Base-by-base conservation (phyloP, 129 eudicot species). In the Saussurea involucrata region DNA sequence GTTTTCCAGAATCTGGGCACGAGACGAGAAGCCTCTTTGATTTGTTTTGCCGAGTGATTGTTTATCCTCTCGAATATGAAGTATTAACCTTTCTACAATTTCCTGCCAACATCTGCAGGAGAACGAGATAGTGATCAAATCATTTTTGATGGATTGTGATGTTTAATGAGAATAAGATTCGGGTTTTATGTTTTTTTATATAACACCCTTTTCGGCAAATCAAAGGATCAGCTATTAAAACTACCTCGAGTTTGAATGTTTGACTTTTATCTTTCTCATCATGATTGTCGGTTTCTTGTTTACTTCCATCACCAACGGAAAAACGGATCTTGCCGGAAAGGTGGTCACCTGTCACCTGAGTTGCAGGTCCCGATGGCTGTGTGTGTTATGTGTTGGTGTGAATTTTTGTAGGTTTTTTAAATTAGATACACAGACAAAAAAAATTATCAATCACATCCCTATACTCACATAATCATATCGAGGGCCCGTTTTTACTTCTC, bases 241-340 rank as follows among this genome's bases (percentile, higher is more conserved):
- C 67, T 89, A 89, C 91, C 91, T 86, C 91, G 33, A 89, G 85
- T 60, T 84, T 89, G 66, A 84, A 86, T 44, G 81, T 85, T 78
- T 89, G 94, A 72, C 78, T 80, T 63, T 64, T 86, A 36, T 86
- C 84, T 76, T 86, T 86, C 34, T 60, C 74, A 63, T 82, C 87
- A 32, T 81, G 78, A 72, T 71, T 77, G 3, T 84, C 76, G 22
- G 79, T 67, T 84, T 86, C 89, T 58, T 76, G 80, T 74, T 86
- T 82, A 42, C 60, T 81, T 71, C 74, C 86, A 44, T 82, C 86
- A 49, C 27, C 73, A 44, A n/a, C n/a, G n/a, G n/a, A n/a, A n/a
- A n/a, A n/a, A n/a, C n/a, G n/a, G n/a, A n/a, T n/a, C n/a, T n/a
- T n/a, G n/a, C n/a, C n/a, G n/a, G n/a, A n/a, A n/a, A n/a, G n/a